Base-by-base conservation (phyloP, 495 filamentous ascomycete genomes). In the Hypoxylon rickii region DNA sequence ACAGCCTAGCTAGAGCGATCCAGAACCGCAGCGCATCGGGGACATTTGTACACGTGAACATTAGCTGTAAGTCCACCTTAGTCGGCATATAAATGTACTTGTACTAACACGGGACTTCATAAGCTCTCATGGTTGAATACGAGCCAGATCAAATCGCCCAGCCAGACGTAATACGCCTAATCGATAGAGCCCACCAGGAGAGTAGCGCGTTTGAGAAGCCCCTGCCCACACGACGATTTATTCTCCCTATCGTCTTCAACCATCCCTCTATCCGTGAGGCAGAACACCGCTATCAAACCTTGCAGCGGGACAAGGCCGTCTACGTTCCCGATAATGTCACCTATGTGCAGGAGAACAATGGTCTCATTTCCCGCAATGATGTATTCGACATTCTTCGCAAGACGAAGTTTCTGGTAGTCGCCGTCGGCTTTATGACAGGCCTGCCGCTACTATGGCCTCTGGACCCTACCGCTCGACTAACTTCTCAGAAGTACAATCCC, bases 401-500 rank as follows among this genome's bases (percentile, higher is more conserved):
- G 11, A 73, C 74, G 4, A 65, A 66, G 3, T 76, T 80, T 34
- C 75, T 85, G 43, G 74, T 79, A 16, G 72, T 86, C 1, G 70
- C 75, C 6, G 79, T 85, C 10, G 83, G 83, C 8, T 85, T 86
- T 66, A 79, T 82, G 66, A 76, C 73, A 24, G 81, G 77, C 5
- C 72, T 78, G 5, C 79, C 83, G 2, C 62, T 82, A 2, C 69
- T 76, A 13, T 66, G 84, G n/a, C 83, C 83, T 0, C 69, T 82
- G 10, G 80, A 85, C 63, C 83, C 83, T 0, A 70, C 77, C 0
- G 69, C 79, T 16, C 66, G 79, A 7, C 74, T 86, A 50, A 73
- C 68, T n/a, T 73, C 73, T 29, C 80, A 79, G 5, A 86, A 86
- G 63, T 76, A 76, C 64, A 86, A 86, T 49, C 83, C 83, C 2